Percentiles rank a stretch among this genome's conserved stretches.
Evolutionary conservation across 176 grass and related monocot genomes (phyloP).

Genomic region (Pontederia crassipes): DNA sequence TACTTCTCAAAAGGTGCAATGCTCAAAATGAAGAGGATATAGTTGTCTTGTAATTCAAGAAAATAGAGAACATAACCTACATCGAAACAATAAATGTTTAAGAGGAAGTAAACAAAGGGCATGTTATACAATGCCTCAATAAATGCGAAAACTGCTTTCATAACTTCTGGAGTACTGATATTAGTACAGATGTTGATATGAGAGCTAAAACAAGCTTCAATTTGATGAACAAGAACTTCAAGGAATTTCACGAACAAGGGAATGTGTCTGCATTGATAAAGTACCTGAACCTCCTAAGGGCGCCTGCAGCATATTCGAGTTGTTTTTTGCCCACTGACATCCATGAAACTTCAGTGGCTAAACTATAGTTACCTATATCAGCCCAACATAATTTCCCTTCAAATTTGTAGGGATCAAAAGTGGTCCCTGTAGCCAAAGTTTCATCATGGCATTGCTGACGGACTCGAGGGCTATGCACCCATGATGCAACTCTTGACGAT

Average conservation of each 20-base stretch:
- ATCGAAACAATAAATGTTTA: too few relatives aligned
- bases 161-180: too few relatives aligned
- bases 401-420: conserved; percentile 68
- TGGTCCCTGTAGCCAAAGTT: conserved; percentile 51
- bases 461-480: conserved; percentile 75
- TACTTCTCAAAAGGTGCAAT: background rate
- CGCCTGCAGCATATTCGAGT: conserved; percentile 77
- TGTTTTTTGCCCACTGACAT: conserved; percentile 93
- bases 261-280: background rate
- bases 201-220: background rate
- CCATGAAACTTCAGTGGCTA: conserved; percentile 72
- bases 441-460: conserved; percentile 47
- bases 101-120: too few relatives aligned
- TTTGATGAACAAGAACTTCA: background rate
- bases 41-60: background rate
- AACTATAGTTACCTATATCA: conserved; percentile 67
- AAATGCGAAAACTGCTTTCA: too few relatives aligned
- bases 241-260: background rate
- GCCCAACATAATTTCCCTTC: conserved; percentile 86
- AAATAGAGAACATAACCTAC: background rate
- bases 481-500: conserved; percentile 47
- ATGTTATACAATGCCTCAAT: too few relatives aligned
- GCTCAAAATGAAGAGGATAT: background rate
- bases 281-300: conserved; percentile 81
- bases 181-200: too few relatives aligned